Evolutionary conservation across 352 stramenopile species (phyloP), one percentile per base, ranked within the genome.

Genomic region (Globisporangium heterothallicum): DNA sequence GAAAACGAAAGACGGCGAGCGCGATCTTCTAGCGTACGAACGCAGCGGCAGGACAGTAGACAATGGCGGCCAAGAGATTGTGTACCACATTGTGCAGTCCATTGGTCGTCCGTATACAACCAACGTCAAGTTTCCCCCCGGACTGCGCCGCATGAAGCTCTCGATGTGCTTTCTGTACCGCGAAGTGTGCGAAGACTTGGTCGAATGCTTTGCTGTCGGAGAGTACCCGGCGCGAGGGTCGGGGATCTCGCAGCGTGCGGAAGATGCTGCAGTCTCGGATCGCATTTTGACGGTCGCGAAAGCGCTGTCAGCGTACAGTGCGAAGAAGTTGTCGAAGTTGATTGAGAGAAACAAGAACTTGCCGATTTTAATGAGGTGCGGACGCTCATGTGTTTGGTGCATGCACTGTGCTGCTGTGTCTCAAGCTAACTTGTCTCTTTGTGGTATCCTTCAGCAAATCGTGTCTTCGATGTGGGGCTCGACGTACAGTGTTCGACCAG

Each of bases 1-100:
- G 66, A 64, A 60, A 50, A 53, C 54, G 25, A 42, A 58, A 19
- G 59, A 71, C 26, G 53, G 63, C 24, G 57, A 69, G 14, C 64
- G 60, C 22, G 68, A 86, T 36, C 38, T 84, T 53, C 61, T 84
- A 34, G 77, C 72, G 34, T 86, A 80, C 49, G 75, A 86, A 56
- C 70, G 72, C 38, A 84, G 79, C 68, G 75, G 75, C 4, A 50
- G 68, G 48, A 72, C 61, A 9, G 27, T 68, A 16, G 62, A 76
- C 6, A 64, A 70, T 26, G 61, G 75, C 47, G 63, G 50, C 53
- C 53, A 66, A 12, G 68, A 82, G 44, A 22, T 86, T 19, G 63
- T 60, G 21, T 86, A 86, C 49, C 75, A 84, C 42, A 56, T 80
- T 22, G 49, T 82, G 19, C 56, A 74, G 46, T 72, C 70, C 34